Percentiles rank a stretch among this genome's conserved stretches.
phyloP scores from a whole-genome alignment of 164 flowering plant genomes.

The Euptelea pleiosperma region DNA sequence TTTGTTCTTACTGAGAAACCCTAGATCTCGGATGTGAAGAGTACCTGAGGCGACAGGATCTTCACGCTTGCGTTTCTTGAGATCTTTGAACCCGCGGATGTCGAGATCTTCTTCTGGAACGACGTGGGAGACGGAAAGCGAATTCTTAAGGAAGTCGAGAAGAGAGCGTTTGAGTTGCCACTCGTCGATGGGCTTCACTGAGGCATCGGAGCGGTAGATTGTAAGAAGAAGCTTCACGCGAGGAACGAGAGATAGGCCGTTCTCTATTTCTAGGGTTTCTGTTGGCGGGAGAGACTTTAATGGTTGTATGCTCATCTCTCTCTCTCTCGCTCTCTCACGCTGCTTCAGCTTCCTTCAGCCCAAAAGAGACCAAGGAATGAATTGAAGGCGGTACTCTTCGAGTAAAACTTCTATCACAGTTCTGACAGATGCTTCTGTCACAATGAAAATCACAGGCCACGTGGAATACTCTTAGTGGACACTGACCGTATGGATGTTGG shows the following conservation, averaged over 20 bases:
- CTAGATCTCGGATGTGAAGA: constrained; percentile 61
- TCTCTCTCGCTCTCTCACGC: background rate
- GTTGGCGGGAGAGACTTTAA: constrained; percentile 48
- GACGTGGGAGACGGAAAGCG: constrained; percentile 36
- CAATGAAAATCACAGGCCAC: no score
- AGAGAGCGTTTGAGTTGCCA: constrained; percentile 76
- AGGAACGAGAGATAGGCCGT: constrained; percentile 58
- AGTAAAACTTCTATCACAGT: no score
- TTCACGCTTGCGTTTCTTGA: constrained; percentile 80
- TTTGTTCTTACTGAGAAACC: constrained; percentile 38
- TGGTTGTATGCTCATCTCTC: constrained; percentile 17
- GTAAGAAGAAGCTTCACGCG: constrained; percentile 67
- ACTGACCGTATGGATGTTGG: no score
- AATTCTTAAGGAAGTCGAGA: constrained; percentile 52
- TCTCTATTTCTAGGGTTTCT: constrained; percentile 56
- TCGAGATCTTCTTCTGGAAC: constrained; percentile 63
- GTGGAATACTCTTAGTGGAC: no score
- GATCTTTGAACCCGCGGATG: constrained; percentile 47
- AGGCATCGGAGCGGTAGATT: constrained; percentile 53
- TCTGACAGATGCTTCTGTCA: no score
- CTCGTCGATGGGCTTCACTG: constrained; percentile 67
- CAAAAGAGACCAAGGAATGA: no score
- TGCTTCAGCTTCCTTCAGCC: background rate
- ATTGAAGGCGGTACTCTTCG: no score
- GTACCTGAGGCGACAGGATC: constrained; percentile 74